Base-by-base conservation (phyloP, 139 green algal species). In the Penium margaritaceum region DNA sequence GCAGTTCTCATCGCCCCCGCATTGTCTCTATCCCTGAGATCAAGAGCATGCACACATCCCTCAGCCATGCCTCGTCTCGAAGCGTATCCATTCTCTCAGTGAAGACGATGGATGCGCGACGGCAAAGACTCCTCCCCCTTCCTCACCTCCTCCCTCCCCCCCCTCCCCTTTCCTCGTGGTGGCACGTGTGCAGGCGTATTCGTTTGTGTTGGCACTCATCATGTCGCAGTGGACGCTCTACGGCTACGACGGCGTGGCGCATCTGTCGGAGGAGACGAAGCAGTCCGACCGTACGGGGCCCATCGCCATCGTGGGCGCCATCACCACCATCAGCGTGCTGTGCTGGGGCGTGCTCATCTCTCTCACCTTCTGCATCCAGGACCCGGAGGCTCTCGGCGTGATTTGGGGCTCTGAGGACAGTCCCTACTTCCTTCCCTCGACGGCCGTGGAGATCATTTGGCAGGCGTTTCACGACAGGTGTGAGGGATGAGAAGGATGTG, bases 221-320 rank as follows among this genome's bases (percentile, higher is more conserved):
- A 67, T 75, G 44, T 5, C 47, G 3, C 68, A 68, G 44, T 75
- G 35, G 46, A 43, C 24, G 14, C 32, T 68, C 12, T 75, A 75
- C 46, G 53, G 68, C 47, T 75, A 62, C 24, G 68, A 75, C 27
- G 24, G 46, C 37, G 68, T 29, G 21, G 68, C 68, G 2, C 66
- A 74, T 32, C 39, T 74, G 33, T 30, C 66, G 5, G 66, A 74
- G 33, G 66, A 74, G 66, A 74, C 66, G 5, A 63, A 63, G 51
- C 30, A 30, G 17, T 37, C 66, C 35, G 68, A 75, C 51, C 30
- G 30, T 14, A 66, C 46, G 24, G 53, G 53, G 17, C 68, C 68
- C 2, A 7, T 43, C 3, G 68, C 68, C 27, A 75, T 75, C n/a
- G 17, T 75, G 2, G 2, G 14, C 1, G 47, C 33, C 29, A 17